Evolutionary conservation across 495 filamentous ascomycete species (phyloP).

Genomic region (Bathelium albidoporum): DNA sequence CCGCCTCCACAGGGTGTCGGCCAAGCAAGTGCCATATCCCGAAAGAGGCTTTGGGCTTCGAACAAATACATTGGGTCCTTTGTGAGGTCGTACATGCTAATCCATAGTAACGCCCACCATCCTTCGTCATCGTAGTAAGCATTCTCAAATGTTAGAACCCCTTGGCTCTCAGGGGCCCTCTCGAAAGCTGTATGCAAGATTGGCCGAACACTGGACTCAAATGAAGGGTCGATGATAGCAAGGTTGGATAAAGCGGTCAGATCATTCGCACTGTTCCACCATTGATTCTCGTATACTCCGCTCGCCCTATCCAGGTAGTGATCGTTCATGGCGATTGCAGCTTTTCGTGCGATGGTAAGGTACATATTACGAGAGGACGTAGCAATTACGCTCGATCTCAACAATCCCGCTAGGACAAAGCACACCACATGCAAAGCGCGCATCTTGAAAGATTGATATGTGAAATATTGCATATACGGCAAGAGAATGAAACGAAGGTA

Average conservation of each 20-base stretch:
- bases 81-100: slow-evolving; percentile 27
- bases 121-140: slow-evolving; percentile 31
- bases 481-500: too few species aligned
- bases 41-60: slow-evolving; percentile 48
- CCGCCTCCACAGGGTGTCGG: slow-evolving; percentile 44
- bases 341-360: not conserved
- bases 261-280: slow-evolving; percentile 71
- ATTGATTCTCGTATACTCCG: slow-evolving; percentile 36
- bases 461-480: too few species aligned
- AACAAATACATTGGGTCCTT: slow-evolving; percentile 22
- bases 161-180: not conserved
- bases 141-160: slow-evolving; percentile 16
- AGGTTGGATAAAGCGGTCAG: slow-evolving; percentile 35
- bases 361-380: not conserved
- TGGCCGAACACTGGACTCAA: not conserved
- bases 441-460: not conserved
- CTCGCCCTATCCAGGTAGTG: slow-evolving; percentile 19
- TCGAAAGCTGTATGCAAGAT: not conserved
- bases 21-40: slow-evolving; percentile 39
- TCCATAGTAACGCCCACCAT: slow-evolving; percentile 26
- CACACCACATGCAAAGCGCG: not conserved
- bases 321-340: slow-evolving; percentile 4
- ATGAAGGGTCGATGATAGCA: not conserved
- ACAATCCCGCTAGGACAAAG: not conserved
- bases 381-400: not conserved